Evolutionary conservation across 2,329 filamentous ascomycete species (phyloP).

Genomic region (Aspergillus uvarum): DNA sequence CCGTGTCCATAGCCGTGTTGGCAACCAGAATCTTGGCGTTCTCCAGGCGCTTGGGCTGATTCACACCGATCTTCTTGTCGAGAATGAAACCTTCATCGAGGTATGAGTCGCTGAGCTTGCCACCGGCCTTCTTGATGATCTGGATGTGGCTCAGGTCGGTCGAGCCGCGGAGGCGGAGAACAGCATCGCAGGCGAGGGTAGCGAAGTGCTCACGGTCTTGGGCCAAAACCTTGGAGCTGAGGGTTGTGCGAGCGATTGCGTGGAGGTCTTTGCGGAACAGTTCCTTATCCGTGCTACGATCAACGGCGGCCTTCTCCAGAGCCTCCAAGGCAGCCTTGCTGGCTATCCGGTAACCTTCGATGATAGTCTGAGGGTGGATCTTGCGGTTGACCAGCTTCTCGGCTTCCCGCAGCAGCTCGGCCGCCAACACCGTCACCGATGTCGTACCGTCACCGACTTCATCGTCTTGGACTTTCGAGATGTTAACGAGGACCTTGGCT

Average conservation of each 20-base stretch:
- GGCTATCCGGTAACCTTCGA: conserved; percentile 97
- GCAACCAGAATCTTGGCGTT: conserved; percentile 98
- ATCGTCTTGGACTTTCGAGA: conserved; percentile 98
- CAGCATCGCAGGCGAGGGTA: conserved; percentile 83
- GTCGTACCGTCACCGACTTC: conserved; percentile 98
- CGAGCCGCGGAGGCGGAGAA: conserved; percentile 83
- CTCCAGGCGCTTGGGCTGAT: conserved; percentile 94
- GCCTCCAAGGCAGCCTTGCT: conserved; percentile 83
- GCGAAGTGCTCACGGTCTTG: conserved; percentile 94
- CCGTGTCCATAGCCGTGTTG: conserved; percentile 98
- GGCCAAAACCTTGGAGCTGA: conserved; percentile 94
- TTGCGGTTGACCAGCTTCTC: conserved; percentile 98
- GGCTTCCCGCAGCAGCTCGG: conserved; percentile 91
- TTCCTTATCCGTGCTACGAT: conserved; percentile 80
- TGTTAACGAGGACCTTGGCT: conserved; percentile 97
- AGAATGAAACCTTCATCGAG: conserved; percentile 97
- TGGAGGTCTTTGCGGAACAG: conserved; percentile 87
- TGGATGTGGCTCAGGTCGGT: conserved; percentile 97
- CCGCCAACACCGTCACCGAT: conserved; percentile 92
- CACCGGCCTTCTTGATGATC: conserved; percentile 98
- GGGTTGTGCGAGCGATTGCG: conserved; percentile 87
- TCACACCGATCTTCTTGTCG: conserved; percentile 98
- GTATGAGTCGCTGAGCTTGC: conserved; percentile 96
- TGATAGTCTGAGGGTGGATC: conserved; percentile 99
- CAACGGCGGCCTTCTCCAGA: conserved; percentile 78